A percentile compares a stretch with the other conserved stretches of the same genome.
These are phyloP conservation scores for Cryptococcus sp. DNA, from an alignment of 1,284 basidiomycete species.

Conservation along the genomic window DNA sequence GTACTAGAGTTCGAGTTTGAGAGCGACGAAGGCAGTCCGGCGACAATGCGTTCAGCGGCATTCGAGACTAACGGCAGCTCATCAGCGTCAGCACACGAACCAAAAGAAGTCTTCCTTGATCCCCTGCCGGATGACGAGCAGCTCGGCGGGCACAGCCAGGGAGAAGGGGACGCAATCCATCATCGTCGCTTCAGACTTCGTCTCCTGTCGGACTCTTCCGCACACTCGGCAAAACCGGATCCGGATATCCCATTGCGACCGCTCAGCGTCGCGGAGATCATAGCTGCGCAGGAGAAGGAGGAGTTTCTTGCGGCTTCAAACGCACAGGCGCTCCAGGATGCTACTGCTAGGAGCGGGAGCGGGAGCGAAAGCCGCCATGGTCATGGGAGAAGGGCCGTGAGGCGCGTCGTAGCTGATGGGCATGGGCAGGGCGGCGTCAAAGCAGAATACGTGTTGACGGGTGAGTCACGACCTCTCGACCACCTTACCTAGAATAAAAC, in stretches of 20 bases:
- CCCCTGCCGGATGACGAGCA: slow-evolving; percentile 24
- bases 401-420: slow-evolving; percentile 23
- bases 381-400: slow-evolving; percentile 16
- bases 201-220: slow-evolving; percentile 25
- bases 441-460: slow-evolving; percentile 52
- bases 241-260: slow-evolving; percentile 20
- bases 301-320: slow-evolving; percentile 7
- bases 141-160: not conserved
- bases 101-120: slow-evolving; percentile 33
- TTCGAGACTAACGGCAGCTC: not conserved
- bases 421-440: slow-evolving; percentile 36
- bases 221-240: not conserved
- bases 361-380: not conserved
- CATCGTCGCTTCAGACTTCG: slow-evolving; percentile 39
- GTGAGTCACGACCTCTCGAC: slow-evolving; percentile 25
- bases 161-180: slow-evolving; percentile 11
- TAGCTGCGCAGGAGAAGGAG: slow-evolving; percentile 17
- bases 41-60: slow-evolving; percentile 2
- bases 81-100: slow-evolving; percentile 2
- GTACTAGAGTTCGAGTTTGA: slow-evolving; percentile 52
- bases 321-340: slow-evolving; percentile 10
- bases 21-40: slow-evolving; percentile 29
- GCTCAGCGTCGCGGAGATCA: slow-evolving; percentile 38
- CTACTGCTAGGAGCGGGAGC: not conserved
- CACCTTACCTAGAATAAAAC: not conserved